phyloP scores from a whole-genome alignment of 2,329 filamentous ascomycete genomes.

The Fusarium sp. region DNA sequence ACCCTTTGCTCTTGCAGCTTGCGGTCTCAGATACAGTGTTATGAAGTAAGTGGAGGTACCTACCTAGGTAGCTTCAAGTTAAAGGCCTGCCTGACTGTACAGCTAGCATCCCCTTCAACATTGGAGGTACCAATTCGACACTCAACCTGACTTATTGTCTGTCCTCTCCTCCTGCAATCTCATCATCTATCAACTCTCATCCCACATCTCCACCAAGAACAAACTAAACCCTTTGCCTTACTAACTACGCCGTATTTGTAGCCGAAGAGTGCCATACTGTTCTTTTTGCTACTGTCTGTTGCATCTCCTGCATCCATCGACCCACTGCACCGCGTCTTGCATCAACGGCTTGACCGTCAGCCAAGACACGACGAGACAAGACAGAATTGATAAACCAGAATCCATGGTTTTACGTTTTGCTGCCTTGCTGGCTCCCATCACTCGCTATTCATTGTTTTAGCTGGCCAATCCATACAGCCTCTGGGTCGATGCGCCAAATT shows the following conservation, averaged over 20 bases:
- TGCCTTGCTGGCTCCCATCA: neutral
- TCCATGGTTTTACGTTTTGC: conserved; percentile 1
- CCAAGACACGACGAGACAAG: conserved; percentile 15
- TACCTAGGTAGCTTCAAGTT: neutral
- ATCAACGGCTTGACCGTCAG: conserved; percentile 13
- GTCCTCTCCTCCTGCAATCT: neutral
- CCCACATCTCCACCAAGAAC: neutral
- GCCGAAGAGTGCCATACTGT: conserved; percentile 11
- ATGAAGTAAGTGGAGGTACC: neutral
- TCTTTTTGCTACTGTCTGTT: conserved; percentile 22
- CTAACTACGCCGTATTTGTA: conserved; percentile 24
- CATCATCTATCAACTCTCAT: conserved; percentile 27
- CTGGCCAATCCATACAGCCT: conserved; percentile 23
- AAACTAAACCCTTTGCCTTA: conserved; percentile 15
- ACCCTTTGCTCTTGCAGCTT: neutral
- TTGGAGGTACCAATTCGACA: neutral
- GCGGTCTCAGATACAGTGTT: neutral
- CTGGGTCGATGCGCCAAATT: conserved; percentile 13
- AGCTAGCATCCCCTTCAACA: neutral
- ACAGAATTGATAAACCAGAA: neutral
- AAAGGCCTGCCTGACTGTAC: neutral
- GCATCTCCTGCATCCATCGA: conserved; percentile 37
- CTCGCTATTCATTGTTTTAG: neutral
- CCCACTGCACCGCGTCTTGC: conserved; percentile 35
- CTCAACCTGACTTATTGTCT: neutral